Percentiles rank a stretch among this genome's conserved stretches.
Conservation (phyloP, 2,329 filamentous ascomycete genomes). For the Fusarium protoensiforme region DNA sequence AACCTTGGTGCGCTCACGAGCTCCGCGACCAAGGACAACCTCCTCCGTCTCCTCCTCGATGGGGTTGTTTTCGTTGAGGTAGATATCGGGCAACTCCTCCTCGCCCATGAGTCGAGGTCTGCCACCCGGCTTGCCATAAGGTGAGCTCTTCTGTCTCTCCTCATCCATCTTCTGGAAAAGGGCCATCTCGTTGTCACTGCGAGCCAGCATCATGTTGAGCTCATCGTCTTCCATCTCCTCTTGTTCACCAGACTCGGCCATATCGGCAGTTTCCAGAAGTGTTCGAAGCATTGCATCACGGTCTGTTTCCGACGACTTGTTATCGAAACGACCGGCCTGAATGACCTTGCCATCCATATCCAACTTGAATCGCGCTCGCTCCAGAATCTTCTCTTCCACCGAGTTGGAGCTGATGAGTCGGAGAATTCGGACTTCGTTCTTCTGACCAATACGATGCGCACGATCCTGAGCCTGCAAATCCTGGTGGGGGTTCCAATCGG, state of each 20-base stretch:
- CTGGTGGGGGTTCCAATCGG: slow-evolving; percentile 99
- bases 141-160: slow-evolving; percentile 72
- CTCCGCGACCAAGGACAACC: slow-evolving; percentile 82
- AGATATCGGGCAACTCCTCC: slow-evolving; percentile 91
- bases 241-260: slow-evolving; percentile 77
- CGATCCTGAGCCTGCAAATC: slow-evolving; percentile 99
- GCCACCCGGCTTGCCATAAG: slow-evolving; percentile 76
- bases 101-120: slow-evolving; percentile 89
- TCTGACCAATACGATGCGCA: slow-evolving; percentile 99
- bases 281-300: slow-evolving; percentile 96
- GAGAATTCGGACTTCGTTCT: slow-evolving; percentile 98
- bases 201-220: slow-evolving; percentile 92
- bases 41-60: slow-evolving; percentile 84
- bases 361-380: slow-evolving; percentile 96
- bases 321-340: slow-evolving; percentile 98
- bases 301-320: slow-evolving; percentile 98
- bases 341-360: slow-evolving; percentile 99
- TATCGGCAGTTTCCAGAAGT: slow-evolving; percentile 85
- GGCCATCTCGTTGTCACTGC: slow-evolving; percentile 81
- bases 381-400: slow-evolving; percentile 97
- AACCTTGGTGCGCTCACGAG: slow-evolving; percentile 92
- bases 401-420: slow-evolving; percentile 96
- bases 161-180: slow-evolving; percentile 87
- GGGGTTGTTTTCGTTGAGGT: slow-evolving; percentile 86
- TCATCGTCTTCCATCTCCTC: slow-evolving; percentile 99